Base-by-base conservation (phyloP, 2,329 filamentous ascomycete species). In the Elsinoe australis region DNA sequence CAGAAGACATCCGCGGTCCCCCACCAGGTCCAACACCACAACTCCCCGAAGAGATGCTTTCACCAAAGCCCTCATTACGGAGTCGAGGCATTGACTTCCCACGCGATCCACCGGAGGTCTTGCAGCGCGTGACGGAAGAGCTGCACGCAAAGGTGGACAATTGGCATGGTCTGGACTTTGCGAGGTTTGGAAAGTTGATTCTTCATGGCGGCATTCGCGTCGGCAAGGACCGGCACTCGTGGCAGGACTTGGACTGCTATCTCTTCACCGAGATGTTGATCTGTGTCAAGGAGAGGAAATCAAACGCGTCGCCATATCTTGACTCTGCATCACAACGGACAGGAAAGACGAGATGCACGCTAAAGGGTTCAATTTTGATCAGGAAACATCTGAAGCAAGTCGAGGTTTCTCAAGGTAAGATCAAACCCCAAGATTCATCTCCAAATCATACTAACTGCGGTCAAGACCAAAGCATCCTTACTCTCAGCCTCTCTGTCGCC, bases 261-360 rank as follows among this genome's bases (percentile, higher is more conserved):
- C 76, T 98, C 22, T 98, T 98, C 62, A 87, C 85, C 3, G 92
- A 98, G 69, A 98, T 98, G 92, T 83, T 98, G 58, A 98, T 98
- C 55, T 98, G 92, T 62, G 88, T 98, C 52, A 98, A 96, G 68
- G 92, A 96, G 68, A 96, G 95, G 76, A 95, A 89, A 69, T 49
- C 52, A 8, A n/a, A 36, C 8, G 45, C 45, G 14, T 48, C 45
- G n/a, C 45, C 45, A 38, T 48, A 48, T 28, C 45, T 48, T 5
- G 45, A 48, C 14, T 38, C 32, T 14, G 45, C 45, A 29, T 48
- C 45, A 19, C 49, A 51, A 41, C 41, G 49, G 21, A 48, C 45
- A 5, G 35, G 46, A 15, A 41, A 72, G 1, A 72, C 77, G 7
- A 80, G 80, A 54, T 95, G 85, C 71, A 94, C 89, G 0, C 72